Conservation (phyloP, 768 basidiomycete genomes). For the Pulveroboletus ravenelii region DNA sequence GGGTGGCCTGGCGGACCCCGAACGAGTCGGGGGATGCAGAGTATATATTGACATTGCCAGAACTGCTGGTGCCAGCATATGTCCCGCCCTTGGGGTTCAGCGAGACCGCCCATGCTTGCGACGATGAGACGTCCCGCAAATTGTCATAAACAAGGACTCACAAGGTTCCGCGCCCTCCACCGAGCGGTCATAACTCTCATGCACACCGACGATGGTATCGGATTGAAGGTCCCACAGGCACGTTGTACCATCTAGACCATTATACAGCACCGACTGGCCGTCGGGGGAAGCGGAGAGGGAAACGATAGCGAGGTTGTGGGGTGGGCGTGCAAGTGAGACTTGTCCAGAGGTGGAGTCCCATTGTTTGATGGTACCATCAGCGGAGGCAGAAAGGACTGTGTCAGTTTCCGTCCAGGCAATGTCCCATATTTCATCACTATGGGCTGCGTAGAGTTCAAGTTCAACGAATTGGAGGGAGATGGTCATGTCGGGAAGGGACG, state of each 20-base stretch:
- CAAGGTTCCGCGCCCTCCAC: slow-evolving; percentile 61
- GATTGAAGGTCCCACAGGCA: slow-evolving; percentile 65
- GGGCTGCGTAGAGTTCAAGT: slow-evolving; percentile 44
- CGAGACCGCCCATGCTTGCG: slow-evolving; percentile 77
- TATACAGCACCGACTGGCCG: slow-evolving; percentile 66
- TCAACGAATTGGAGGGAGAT: slow-evolving; percentile 2
- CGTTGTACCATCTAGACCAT: slow-evolving; percentile 82
- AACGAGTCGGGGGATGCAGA: slow-evolving; percentile 66
- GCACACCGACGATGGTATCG: slow-evolving; percentile 56
- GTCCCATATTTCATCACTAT: slow-evolving; percentile 77
- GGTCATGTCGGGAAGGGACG: slow-evolving; percentile 12
- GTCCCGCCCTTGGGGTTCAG: slow-evolving; percentile 69
- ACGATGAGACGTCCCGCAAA: not conserved
- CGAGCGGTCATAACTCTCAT: slow-evolving; percentile 68
- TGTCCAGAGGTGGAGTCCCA: slow-evolving; percentile 68
- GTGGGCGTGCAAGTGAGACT: slow-evolving; percentile 50
- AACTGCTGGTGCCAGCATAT: slow-evolving; percentile 68
- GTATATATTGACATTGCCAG: slow-evolving; percentile 68
- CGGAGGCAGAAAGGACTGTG: slow-evolving; percentile 63
- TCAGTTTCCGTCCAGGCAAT: slow-evolving; percentile 67
- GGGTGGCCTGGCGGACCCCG: slow-evolving; percentile 53
- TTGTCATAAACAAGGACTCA: slow-evolving; percentile 34
- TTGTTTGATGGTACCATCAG: slow-evolving; percentile 72
- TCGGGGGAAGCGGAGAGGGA: slow-evolving; percentile 69
- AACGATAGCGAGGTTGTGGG: slow-evolving; percentile 83